Percentiles rank a stretch among this genome's conserved stretches.
phyloP scores from a whole-genome alignment of 2,329 filamentous ascomycete species.

The Coniochaeta sp. region DNA sequence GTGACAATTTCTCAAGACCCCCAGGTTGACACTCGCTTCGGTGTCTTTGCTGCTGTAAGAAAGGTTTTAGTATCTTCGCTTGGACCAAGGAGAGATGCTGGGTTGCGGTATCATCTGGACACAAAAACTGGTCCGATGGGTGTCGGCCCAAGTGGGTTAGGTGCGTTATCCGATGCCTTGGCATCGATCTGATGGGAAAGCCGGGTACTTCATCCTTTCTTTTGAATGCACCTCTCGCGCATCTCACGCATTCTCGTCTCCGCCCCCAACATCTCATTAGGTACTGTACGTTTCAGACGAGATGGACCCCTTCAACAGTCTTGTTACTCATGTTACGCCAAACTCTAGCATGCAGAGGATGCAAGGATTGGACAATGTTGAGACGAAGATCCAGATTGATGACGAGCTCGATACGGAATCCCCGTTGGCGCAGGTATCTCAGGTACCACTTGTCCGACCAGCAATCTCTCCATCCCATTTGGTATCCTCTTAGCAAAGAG shows the following conservation, averaged over 20 bases:
- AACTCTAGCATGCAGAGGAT: not conserved
- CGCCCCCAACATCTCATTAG: not conserved
- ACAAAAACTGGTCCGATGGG: not conserved
- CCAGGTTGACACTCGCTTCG: no score
- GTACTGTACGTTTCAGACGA: not conserved
- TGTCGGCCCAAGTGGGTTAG: slow-evolving; percentile 8
- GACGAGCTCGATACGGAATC: not conserved
- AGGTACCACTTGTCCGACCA: not conserved
- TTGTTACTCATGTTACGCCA: not conserved
- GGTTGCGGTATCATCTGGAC: not conserved
- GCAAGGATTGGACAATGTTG: not conserved
- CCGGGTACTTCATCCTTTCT: not conserved
- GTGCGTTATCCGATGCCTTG: slow-evolving; percentile 16
- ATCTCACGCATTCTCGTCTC: not conserved
- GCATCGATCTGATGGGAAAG: not conserved
- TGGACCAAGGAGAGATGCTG: not conserved
- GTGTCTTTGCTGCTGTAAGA: not conserved
- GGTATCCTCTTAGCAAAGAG: not conserved
- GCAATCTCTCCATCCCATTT: not conserved
- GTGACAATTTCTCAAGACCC: no score
- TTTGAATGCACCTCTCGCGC: not conserved
- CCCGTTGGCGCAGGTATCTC: not conserved
- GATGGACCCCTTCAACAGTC: not conserved
- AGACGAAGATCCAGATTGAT: not conserved
- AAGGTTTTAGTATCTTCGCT: not conserved